Base-by-base conservation (phyloP, 2,329 filamentous ascomycete genomes). In the Orbilia javanica region DNA sequence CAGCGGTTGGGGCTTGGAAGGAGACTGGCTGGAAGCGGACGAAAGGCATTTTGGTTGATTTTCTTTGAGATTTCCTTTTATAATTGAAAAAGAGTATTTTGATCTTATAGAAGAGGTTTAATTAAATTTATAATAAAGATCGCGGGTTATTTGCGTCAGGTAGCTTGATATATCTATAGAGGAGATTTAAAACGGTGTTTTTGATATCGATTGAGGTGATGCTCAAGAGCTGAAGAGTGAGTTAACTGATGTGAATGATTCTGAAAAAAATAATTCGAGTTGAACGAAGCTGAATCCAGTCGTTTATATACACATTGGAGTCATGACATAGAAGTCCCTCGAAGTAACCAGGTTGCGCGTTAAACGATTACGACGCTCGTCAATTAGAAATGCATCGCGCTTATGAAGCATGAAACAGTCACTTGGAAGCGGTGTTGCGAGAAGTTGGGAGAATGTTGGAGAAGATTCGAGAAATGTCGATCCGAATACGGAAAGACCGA, bases 31-130 rank as follows among this genome's bases (percentile, higher is more conserved):
- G 69, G 50, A 77, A 77, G 46, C 73, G 42, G 65, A 77, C 66
- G 60, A 77, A 77, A 70, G 73, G 73, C 73, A 77, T 77, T 27
- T 70, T 77, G 72, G 50, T 31, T 31, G 42, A 39, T 48, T 57
- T 70, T 50, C 5, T 70, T 70, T 64, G 55, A 60, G 65, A n/a
- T 15, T 52, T 74, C 15, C 20, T 65, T 15, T 57, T 39, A 53
- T 11, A 36, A n/a, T 66, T 20, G n/a, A 20, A 66, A 29, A 42
- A 52, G 11, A 55, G 29, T 70, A 70, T 69, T 60, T 65, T 75
- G 34, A n/a, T n/a, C n/a, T n/a, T n/a, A n/a, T n/a, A n/a, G n/a
- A 67, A 42, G 31, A 20, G 3, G 3, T 18, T n/a, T n/a, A n/a
- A n/a, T n/a, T n/a, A n/a, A n/a, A n/a, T n/a, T n/a, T n/a, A n/a